Evolutionary conservation across 2,329 filamentous ascomycete species (phyloP).

Genomic region (Claviceps sorghi): DNA sequence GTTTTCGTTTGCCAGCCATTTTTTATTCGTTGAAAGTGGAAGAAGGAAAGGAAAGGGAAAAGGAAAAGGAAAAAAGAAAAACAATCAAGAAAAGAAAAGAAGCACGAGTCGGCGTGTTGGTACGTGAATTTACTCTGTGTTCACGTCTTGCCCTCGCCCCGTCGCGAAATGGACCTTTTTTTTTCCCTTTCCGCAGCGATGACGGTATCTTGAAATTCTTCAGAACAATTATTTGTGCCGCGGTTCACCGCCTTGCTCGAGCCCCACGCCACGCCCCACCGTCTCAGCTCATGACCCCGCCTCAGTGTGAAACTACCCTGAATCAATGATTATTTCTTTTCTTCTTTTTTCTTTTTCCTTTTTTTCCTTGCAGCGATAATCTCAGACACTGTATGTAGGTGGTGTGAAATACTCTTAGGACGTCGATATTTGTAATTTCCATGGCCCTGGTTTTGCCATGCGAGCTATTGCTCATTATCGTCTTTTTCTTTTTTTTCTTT

Average conservation of each 20-base stretch:
- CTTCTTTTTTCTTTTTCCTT: not conserved
- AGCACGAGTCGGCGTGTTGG: not conserved
- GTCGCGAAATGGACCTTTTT: not conserved
- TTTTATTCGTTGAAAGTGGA: not conserved
- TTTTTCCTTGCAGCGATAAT: not conserved
- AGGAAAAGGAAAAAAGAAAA: too few relatives aligned
- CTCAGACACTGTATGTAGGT: too few relatives aligned
- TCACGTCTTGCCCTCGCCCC: not conserved
- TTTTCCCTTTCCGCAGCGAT: not conserved
- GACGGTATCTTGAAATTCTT: not conserved
- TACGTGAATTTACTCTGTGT: not conserved
- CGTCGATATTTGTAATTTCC: too few relatives aligned
- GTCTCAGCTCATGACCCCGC: not conserved
- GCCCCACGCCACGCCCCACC: not conserved
- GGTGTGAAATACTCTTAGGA: too few relatives aligned
- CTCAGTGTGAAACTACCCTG: not conserved
- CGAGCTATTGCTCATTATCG: too few relatives aligned
- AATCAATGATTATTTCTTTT: not conserved
- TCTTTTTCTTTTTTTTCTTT: too few relatives aligned
- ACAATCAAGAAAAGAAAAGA: not conserved
- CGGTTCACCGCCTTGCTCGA: not conserved
- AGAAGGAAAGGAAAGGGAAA: too few relatives aligned
- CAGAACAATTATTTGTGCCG: constrained; percentile 3
- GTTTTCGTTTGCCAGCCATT: constrained; percentile 23
- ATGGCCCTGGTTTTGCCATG: too few relatives aligned